Evolutionary conservation across 352 stramenopile species (phyloP), one percentile per base, ranked within the genome.

Genomic region (Phytophthora boehmeriae): DNA sequence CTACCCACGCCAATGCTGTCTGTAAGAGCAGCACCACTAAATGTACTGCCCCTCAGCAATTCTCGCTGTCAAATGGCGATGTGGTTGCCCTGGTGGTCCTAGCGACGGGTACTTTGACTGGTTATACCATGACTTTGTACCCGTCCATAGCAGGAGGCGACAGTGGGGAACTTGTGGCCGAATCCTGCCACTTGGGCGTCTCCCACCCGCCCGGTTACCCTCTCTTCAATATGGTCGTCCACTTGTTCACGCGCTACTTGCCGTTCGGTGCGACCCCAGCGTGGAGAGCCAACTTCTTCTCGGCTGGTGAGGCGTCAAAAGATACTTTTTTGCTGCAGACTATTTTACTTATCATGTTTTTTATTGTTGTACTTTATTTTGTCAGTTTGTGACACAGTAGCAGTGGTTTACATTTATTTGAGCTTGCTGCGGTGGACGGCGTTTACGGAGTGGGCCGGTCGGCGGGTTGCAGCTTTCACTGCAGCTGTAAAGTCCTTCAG

Each of bases 191-290:
- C 17, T 77, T 98, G 4, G 96, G 96, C 5, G 86, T 97, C 27
- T 90, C 93, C 8, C 96, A 99, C 60, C 95, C 95, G 8, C 95
- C 95, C 2, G 96, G 96, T 1, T 98, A 98, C 63, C 96, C 96
- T 27, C 73, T 98, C 13, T 98, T 97, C 65, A 98, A 91, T 30
- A 75, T 98, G 66, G 49, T 97, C 8, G 85, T 96, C 27, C 80
- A 96, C 54, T 8, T 84, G 1, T 76, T 92, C 20, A 88, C 64
- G 4, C 50, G 34, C 16, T 71, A 63, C 28, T 52, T 86, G 25
- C 66, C 70, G 10, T 66, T 71, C 25, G 61, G 51, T 2, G 71
- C 76, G 0, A 75, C 66, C 9, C 70, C 74, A 14, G 95, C 91
- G 0, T 97, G 84, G 78, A 75, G 86, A 52, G 88, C 95, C 27